Base-by-base conservation (phyloP, 169 alveolate genomes). In the Cryptosporidium andersoni region DNA sequence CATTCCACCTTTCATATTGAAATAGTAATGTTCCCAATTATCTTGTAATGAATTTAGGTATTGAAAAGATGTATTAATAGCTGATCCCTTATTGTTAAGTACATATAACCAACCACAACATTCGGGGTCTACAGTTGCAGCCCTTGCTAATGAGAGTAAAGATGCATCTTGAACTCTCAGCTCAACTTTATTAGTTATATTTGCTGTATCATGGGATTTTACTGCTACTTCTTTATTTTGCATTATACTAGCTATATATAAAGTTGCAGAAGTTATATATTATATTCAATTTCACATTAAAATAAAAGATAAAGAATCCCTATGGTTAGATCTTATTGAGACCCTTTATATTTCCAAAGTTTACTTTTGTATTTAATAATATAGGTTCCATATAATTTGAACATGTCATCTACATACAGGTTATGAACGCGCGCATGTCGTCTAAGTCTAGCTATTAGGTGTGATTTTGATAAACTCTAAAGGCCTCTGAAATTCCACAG, bases 61-160 rank as follows among this genome's bases (percentile, higher is more conserved):
- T 60, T 60, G 65, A 25, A 25, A 0, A 34, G 55, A 37, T 14
- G 47, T 51, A 3, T 65, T 34, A 3, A 64, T 65, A 40, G 55
- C 74, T 45, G 7, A n/a, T 37, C 62, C 62, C 48, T 74, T 74
- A 16, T 58, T 48, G 34, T 74, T 74, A 34, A 74, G 45, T 11
- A 74, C 85, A 74, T 74, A 58, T 2, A 74, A 49, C 85, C 85
- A 74, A 3, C 85, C 85, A 74, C 85, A 74, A 55, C 85, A 74
- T 60, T 74, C 85, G 3, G 85, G 85, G 55, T 43, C 60, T 6
- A 74, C 36, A 40, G 85, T 58, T 3, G 85, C 85, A 0, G 85
- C 55, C 48, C 85, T 74, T 9, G 85, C 55, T 2, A 74, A 34
- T 74, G 85, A 74, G 47, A 74, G 58, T 45, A 74, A 47, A 56